Percentiles rank a stretch among this genome's conserved stretches.
These are phyloP conservation scores for Drechslerella dactyloides DNA, from an alignment of 2,329 filamentous ascomycete species.

Conservation along the genomic window DNA sequence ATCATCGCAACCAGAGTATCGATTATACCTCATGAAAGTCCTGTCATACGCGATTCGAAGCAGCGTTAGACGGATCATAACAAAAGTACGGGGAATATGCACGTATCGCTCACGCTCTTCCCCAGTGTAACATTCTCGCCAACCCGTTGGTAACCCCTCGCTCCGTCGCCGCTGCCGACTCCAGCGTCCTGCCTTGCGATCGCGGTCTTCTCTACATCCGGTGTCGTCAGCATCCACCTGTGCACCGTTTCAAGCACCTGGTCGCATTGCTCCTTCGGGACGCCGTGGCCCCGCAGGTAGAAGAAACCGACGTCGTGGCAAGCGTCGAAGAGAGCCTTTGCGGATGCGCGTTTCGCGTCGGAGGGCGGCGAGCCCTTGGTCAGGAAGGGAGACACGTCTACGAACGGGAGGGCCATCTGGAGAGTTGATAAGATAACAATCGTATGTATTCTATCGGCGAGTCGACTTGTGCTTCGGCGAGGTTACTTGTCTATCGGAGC, in stretches of 20 bases:
- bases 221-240: conserved; percentile 52
- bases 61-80: neutral
- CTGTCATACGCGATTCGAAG: conserved; percentile 11
- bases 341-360: conserved; percentile 53
- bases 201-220: conserved; percentile 48
- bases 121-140: conserved; percentile 55
- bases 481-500: neutral
- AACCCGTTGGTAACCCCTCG: conserved; percentile 54
- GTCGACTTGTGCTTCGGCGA: too few relatives aligned
- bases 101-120: conserved; percentile 44
- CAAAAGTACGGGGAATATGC: neutral
- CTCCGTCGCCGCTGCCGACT: conserved; percentile 52
- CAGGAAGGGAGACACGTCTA: conserved; percentile 43
- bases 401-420: conserved; percentile 43
- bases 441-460: neutral
- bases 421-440: neutral
- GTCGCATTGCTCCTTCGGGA: conserved; percentile 27
- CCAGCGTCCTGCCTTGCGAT: conserved; percentile 51
- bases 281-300: conserved; percentile 52
- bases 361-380: conserved; percentile 19
- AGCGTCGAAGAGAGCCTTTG: conserved; percentile 58
- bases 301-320: conserved; percentile 55
- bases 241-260: conserved; percentile 39
- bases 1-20: neutral
- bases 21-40: conserved; percentile 57